Evolutionary conservation across 2,329 filamentous ascomycete species (phyloP).

Genomic region (Bimuria novae-zelandiae): DNA sequence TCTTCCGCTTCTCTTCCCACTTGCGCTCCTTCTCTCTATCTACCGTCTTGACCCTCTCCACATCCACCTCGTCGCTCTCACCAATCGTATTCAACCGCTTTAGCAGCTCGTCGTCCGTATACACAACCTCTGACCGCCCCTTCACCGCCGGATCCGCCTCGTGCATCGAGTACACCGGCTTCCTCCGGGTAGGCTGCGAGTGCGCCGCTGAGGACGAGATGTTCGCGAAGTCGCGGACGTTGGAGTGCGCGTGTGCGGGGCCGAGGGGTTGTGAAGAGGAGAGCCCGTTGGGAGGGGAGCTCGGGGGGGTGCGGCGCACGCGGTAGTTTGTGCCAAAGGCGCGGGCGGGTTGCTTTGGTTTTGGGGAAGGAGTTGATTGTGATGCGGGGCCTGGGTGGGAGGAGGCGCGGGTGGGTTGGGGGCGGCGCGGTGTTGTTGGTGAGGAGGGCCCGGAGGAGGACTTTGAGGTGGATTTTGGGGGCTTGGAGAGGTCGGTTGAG

Average conservation of each 20-base stretch:
- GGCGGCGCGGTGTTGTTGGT: neutral
- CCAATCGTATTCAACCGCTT: slow-evolving; percentile 4
- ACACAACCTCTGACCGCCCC: neutral
- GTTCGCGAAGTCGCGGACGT: slow-evolving; percentile 1
- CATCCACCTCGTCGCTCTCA: neutral
- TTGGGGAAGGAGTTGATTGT: neutral
- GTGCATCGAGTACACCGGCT: slow-evolving; percentile 3
- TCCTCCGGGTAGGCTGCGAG: slow-evolving; percentile 2
- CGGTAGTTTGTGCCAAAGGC: slow-evolving; percentile 5
- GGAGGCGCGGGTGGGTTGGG: neutral
- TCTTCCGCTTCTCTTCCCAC: slow-evolving; percentile 1
- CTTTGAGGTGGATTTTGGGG: neutral
- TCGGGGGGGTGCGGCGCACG: neutral
- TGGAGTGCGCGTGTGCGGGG: neutral
- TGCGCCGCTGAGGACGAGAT: neutral
- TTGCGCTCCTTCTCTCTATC: neutral
- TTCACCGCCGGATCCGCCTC: slow-evolving; percentile 3
- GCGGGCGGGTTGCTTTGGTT: neutral
- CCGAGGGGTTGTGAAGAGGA: neutral
- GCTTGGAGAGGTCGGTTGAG: neutral
- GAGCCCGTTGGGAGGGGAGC: neutral
- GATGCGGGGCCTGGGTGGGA: slow-evolving; percentile 3
- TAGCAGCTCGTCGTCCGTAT: slow-evolving; percentile 1
- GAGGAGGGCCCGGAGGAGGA: neutral
- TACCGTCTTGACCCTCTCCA: slow-evolving; percentile 2